Evolutionary conservation across 208 protist species (phyloP).

Genomic region (Acanthamoeba sp.): DNA sequence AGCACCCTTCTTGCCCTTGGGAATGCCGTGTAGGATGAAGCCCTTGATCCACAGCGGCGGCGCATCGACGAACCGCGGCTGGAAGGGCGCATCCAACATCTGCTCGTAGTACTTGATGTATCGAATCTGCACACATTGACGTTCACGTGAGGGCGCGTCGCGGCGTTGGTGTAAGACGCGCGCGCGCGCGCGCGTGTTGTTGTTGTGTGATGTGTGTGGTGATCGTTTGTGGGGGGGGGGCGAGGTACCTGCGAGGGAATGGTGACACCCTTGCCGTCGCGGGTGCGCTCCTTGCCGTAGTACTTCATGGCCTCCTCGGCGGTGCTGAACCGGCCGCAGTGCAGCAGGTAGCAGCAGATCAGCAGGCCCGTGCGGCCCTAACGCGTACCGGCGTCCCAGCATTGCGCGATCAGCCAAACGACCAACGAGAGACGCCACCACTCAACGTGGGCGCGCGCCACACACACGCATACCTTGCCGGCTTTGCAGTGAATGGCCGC

Average conservation of each 20-base stretch:
- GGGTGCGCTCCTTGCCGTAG: slow-evolving; percentile 36
- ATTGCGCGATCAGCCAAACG: too few relatives aligned
- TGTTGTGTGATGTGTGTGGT: too few relatives aligned
- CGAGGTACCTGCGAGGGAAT: background rate
- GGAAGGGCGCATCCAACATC: slow-evolving; percentile 53
- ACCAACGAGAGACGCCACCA: too few relatives aligned
- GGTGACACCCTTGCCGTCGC: slow-evolving; percentile 45
- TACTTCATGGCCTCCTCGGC: slow-evolving; percentile 17
- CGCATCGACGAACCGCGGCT: slow-evolving; percentile 1
- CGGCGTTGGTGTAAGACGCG: too few relatives aligned
- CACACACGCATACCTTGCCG: slow-evolving; percentile 61
- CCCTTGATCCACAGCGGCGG: slow-evolving; percentile 54
- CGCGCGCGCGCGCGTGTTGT: too few relatives aligned
- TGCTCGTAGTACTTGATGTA: slow-evolving; percentile 54
- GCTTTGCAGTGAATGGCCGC: slow-evolving; percentile 72
- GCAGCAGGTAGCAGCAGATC: slow-evolving; percentile 57
- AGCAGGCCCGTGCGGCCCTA: slow-evolving; percentile 16
- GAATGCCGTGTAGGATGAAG: background rate
- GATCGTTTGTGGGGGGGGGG: too few relatives aligned
- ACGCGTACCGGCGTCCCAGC: background rate
- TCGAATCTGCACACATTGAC: background rate
- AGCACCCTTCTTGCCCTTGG: slow-evolving; percentile 64
- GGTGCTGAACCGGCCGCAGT: slow-evolving; percentile 11
- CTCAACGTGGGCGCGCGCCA: too few relatives aligned
- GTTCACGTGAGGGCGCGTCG: too few relatives aligned